A percentile compares a stretch with the other conserved stretches of the same genome.
These are phyloP conservation scores for Oryza longistaminata DNA, from an alignment of 176 grass and related monocot genomes.

Conservation along the genomic window DNA sequence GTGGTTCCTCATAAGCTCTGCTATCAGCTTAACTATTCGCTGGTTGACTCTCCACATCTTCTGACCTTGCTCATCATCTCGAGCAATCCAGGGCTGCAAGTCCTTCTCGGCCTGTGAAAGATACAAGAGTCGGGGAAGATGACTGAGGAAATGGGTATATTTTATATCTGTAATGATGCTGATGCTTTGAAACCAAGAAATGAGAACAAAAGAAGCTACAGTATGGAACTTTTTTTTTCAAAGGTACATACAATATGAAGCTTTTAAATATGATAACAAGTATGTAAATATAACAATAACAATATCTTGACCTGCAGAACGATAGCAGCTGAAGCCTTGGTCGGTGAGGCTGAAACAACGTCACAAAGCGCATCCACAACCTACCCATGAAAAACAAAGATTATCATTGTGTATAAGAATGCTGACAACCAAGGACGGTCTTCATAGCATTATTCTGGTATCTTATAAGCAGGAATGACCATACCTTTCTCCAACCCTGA, in stretches of 20 bases:
- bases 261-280: background rate
- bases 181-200: conserved; percentile 21
- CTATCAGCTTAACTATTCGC: conserved; percentile 90
- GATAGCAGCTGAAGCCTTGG: conserved; percentile 91
- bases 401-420: conserved; percentile 30
- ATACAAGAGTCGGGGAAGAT: conserved; percentile 51
- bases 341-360: conserved; percentile 93
- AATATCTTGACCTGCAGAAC: conserved; percentile 84
- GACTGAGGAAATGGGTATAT: conserved; percentile 43
- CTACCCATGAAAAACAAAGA: conserved; percentile 32
- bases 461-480: conserved; percentile 9
- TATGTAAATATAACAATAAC: conserved; percentile 34
- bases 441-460: background rate
- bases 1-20: conserved; percentile 96
- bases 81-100: conserved; percentile 95
- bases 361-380: conserved; percentile 98
- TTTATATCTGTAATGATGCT: background rate
- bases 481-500: conserved; percentile 98
- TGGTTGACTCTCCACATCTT: conserved; percentile 99
- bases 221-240: background rate
- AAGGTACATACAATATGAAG: conserved; percentile 3
- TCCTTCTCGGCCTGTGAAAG: conserved; percentile 84
- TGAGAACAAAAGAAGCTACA: background rate
- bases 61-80: conserved; percentile 91
- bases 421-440: background rate